phyloP scores from a whole-genome alignment of 805 yeast species.

The Sungouiozyma intestinalis region DNA sequence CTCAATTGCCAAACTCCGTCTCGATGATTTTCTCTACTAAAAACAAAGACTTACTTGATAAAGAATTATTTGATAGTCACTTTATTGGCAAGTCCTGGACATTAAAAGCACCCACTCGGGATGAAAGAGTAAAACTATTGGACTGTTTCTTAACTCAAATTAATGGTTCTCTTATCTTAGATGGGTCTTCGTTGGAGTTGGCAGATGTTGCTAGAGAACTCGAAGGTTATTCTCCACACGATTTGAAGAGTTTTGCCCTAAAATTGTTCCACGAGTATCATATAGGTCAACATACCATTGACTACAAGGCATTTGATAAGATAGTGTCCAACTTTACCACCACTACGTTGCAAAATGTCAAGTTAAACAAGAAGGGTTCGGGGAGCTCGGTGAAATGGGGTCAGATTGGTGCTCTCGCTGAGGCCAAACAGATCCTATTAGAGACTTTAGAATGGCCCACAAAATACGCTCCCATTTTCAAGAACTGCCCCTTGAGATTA shows the following conservation, averaged over 20 bases:
- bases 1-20: constrained; percentile 32
- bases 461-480: constrained; percentile 89
- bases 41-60: constrained; percentile 56
- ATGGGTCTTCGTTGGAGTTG: constrained; percentile 26
- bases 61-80: constrained; percentile 54
- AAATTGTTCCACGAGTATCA: constrained; percentile 47
- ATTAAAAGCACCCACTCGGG: constrained; percentile 60
- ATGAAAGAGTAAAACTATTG: constrained; percentile 42
- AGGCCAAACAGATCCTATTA: constrained; percentile 62
- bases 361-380: constrained; percentile 50
- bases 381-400: constrained; percentile 48
- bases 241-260: constrained; percentile 60
- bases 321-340: constrained; percentile 70
- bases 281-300: background rate
- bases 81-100: constrained; percentile 52
- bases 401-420: constrained; percentile 80
- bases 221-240: constrained; percentile 85
- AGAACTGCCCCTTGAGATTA: constrained; percentile 72
- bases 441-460: constrained; percentile 98
- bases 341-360: constrained; percentile 75
- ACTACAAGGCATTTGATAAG: constrained; percentile 29
- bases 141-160: constrained; percentile 31
- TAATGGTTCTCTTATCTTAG: constrained; percentile 4
- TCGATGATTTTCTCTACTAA: constrained; percentile 53
- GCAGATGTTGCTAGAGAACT: constrained; percentile 56